Conservation (phyloP, 306 rosid species). For the Elaeagnus macrophylla region DNA sequence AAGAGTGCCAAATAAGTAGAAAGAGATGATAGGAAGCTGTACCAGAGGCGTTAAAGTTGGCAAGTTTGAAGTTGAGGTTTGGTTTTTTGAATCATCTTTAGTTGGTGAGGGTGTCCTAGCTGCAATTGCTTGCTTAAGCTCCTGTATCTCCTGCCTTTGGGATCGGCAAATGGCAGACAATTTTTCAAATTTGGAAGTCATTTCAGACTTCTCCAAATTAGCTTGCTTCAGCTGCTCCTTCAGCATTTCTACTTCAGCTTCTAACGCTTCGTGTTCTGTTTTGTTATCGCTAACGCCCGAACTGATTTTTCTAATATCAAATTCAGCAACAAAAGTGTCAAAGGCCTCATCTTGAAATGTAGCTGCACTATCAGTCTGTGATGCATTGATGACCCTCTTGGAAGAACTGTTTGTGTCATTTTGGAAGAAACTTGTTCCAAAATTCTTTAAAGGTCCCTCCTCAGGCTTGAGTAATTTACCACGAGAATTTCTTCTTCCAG, state of each 20-base stretch:
- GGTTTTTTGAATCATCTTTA: slow-evolving; percentile 41
- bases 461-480: slow-evolving; percentile 40
- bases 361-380: slow-evolving; percentile 33
- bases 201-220: slow-evolving; percentile 68
- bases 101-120: slow-evolving; percentile 60
- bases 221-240: slow-evolving; percentile 71
- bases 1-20: not conserved
- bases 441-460: slow-evolving; percentile 43
- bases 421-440: slow-evolving; percentile 50
- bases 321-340: slow-evolving; percentile 75
- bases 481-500: slow-evolving; percentile 34
- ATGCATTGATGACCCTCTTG: slow-evolving; percentile 28
- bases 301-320: slow-evolving; percentile 48
- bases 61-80: slow-evolving; percentile 31
- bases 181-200: slow-evolving; percentile 83
- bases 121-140: slow-evolving; percentile 75
- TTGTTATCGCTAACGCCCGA: slow-evolving; percentile 35
- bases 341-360: slow-evolving; percentile 55
- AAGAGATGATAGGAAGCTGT: slow-evolving; percentile 8
- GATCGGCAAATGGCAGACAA: slow-evolving; percentile 91
- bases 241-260: slow-evolving; percentile 68
- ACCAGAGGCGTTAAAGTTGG: slow-evolving; percentile 45
- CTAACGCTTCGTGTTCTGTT: slow-evolving; percentile 51
- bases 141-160: slow-evolving; percentile 90
- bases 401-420: slow-evolving; percentile 24